Base-by-base conservation (phyloP, 805 yeast genomes). In the Wickerhamiella galacta region DNA sequence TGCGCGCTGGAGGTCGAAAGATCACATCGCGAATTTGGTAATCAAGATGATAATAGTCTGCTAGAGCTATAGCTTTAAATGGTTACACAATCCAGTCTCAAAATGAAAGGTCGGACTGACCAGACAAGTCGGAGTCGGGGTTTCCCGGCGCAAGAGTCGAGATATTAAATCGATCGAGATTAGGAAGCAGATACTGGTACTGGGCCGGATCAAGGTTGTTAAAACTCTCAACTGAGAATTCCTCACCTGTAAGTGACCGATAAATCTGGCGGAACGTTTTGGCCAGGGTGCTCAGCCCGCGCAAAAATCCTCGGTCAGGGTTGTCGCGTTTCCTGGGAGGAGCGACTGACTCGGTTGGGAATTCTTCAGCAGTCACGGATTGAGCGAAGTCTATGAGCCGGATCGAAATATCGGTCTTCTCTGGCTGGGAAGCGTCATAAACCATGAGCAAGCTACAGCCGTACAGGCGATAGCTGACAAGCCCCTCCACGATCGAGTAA, bases 381-480 rank as follows among this genome's bases (percentile, higher is more conserved):
- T 85, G 93, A 1, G 96, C 96, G 63, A 90, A 90, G 57, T 90
- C 99, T 44, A 90, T 90, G 35, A 92, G 66, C 40, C 83, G 70
- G 20, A 48, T 34, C 6, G 47, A 38, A 28, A 46, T 39, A 31
- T 45, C 44, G 16, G 50, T 44, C 25, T 43, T 42, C n/a, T 38
- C 42, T 16, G 28, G 33, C 15, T 42, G 48, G 2, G 35, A 47
- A 9, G 83, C 92, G 49, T 90, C 96, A 53, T 87, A 87, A 74
- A 90, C 81, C 43, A 90, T 61, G 43, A 90, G 60, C 37, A 90
- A 60, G 5, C 93, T 77, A 1, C 94, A 77, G 1, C 98, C 99
- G 53, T 90, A 90, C 48, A 90, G 65, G 39, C 99, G 62, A 53
- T 83, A 90, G 6, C 87, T 85, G 11, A 60, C 58, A 31, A 90